These are phyloP conservation scores for Hemisphaericaspora xylofermentans DNA, from an alignment of 1,139 yeast species.

Conservation along the genomic window DNA sequence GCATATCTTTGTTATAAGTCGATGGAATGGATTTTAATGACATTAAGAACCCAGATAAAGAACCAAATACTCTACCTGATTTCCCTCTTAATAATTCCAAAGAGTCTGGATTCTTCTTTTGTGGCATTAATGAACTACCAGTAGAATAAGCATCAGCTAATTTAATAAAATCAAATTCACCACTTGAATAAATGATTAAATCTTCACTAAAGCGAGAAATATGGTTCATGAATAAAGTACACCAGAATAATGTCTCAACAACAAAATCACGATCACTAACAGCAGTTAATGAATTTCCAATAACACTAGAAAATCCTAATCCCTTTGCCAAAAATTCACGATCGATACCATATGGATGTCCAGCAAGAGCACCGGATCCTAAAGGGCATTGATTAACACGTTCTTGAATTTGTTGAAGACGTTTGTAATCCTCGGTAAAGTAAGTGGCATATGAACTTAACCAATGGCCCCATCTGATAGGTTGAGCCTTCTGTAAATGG, in stretches of 20 bases:
- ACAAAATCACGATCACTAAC: slow-evolving; percentile 98
- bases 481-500: slow-evolving; percentile 97
- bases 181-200: slow-evolving; percentile 91
- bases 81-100: slow-evolving; percentile 93
- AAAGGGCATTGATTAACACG: slow-evolving; percentile 88
- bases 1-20: slow-evolving; percentile 96
- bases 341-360: slow-evolving; percentile 97
- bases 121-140: slow-evolving; percentile 98
- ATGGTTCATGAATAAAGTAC: slow-evolving; percentile 93
- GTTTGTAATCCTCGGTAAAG: slow-evolving; percentile 83
- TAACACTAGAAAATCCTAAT: slow-evolving; percentile 77
- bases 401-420: slow-evolving; percentile 74
- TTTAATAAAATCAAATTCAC: slow-evolving; percentile 92
- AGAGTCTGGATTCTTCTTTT: slow-evolving; percentile 97
- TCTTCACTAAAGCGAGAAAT: slow-evolving; percentile 93
- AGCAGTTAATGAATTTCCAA: slow-evolving; percentile 93
- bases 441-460: slow-evolving; percentile 91
- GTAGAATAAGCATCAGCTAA: slow-evolving; percentile 98
- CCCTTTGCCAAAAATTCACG: slow-evolving; percentile 82
- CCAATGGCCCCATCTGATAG: slow-evolving; percentile 99
- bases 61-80: slow-evolving; percentile 96
- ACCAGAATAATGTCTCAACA: slow-evolving; percentile 96
- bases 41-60: slow-evolving; percentile 93
- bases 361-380: slow-evolving; percentile 98
- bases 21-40: slow-evolving; percentile 94